Base-by-base conservation (phyloP, 345 rosid species). In the Cardamine resedifolia region DNA sequence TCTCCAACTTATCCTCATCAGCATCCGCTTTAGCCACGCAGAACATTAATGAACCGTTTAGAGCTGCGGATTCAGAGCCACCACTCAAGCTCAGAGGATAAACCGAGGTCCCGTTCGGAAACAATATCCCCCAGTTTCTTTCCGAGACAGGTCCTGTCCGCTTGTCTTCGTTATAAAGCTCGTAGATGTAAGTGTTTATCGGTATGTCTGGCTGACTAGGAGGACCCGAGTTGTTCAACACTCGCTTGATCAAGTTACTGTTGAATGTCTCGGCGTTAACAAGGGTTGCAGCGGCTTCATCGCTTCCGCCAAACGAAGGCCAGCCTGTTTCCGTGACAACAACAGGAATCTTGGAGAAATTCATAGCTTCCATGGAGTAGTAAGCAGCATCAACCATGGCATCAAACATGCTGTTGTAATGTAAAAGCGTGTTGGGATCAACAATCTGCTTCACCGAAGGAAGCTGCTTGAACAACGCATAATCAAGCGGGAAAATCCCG, bases 371-470 rank as follows among this genome's bases (percentile, higher is more conserved):
- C 56, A 96, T 90, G 23, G 99, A 85, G 80, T 91, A 96, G 80
- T 90, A 96, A 39, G 98, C 75, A 58, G 99, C 99, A 76, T 96
- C 99, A 58, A 96, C 95, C 98, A 96, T 87, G 0, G 99, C 94
- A 65, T 92, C 99, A 77, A 92, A 90, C 99, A 96, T 92, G 80
- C 99, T 96, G 78, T 82, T 78, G 74, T 75, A 96, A 73, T 84
- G 97, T 31, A 85, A 81, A 62, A 96, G 88, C 30, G 99, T 96
- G 84, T 92, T 96, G 2, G 99, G 98, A 68, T 96, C 99, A 78
- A 96, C 98, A 31, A 92, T 92, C 85, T 96, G 99, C 71, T 96
- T 96, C 58, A 87, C 98, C 0, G 95, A 38, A 18, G 95, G 72
- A 31, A 96, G 92, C 45, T 83, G 78, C 23, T 79, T 86, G 75